Conservation (phyloP, 192 early-diverging fungal species). For the Podila clonocystis region DNA sequence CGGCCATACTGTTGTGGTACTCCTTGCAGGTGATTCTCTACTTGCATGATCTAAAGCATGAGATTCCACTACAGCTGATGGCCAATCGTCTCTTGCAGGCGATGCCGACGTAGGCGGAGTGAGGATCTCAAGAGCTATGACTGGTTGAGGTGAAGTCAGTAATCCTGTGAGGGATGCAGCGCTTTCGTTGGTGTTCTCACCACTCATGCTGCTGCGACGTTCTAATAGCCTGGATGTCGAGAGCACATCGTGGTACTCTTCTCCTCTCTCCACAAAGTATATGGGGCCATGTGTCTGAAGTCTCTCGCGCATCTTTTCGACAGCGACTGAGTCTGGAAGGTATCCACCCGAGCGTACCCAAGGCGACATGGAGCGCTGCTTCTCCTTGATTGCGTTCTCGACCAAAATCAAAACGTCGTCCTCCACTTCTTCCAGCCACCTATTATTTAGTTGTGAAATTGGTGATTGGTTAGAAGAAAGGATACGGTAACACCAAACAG, state of each 20-base stretch:
- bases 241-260: not conserved
- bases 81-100: too few species aligned
- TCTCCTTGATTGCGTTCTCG: slow-evolving; percentile 22
- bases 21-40: not conserved
- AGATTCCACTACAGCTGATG: too few species aligned
- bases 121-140: too few species aligned
- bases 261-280: not conserved
- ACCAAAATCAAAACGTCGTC: slow-evolving; percentile 22
- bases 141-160: too few species aligned
- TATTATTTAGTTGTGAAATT: not conserved
- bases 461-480: not conserved
- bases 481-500: not conserved
- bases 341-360: slow-evolving; percentile 27
- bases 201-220: too few species aligned
- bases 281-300: slow-evolving; percentile 6
- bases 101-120: too few species aligned
- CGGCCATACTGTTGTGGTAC: slow-evolving; percentile 5
- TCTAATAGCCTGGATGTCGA: too few species aligned
- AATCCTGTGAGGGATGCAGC: too few species aligned
- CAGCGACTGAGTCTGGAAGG: slow-evolving; percentile 15
- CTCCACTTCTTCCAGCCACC: slow-evolving; percentile 31
- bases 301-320: slow-evolving; percentile 2
- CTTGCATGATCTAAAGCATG: too few species aligned
- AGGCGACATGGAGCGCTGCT: slow-evolving; percentile 25
- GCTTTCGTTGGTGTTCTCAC: too few species aligned